Conservation (phyloP, 164 flowering plant genomes). For the Magnolia officinalis region DNA sequence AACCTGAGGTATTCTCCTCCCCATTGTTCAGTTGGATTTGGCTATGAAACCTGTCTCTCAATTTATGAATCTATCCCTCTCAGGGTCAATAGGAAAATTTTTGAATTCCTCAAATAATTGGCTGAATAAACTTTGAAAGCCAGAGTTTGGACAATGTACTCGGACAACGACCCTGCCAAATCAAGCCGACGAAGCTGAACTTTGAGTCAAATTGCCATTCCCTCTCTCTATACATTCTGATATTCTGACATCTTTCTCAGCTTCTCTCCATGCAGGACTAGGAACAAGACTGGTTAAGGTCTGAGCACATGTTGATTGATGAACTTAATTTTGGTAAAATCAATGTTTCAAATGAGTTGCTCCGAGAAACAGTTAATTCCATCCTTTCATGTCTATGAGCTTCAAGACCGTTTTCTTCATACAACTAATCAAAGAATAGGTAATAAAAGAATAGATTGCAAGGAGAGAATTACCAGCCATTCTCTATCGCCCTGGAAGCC, state of each 20-base stretch:
- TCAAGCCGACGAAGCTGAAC: too few relatives aligned
- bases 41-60: not conserved
- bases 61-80: not conserved
- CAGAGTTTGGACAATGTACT: not conserved
- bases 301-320: not conserved
- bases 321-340: not conserved
- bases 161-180: too few relatives aligned
- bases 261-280: too few relatives aligned
- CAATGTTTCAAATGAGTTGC: not conserved
- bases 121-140: not conserved
- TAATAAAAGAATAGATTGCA: not conserved
- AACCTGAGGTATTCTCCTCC: not conserved
- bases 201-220: too few relatives aligned
- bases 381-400: not conserved
- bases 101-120: too few relatives aligned
- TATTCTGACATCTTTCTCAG: too few relatives aligned
- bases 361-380: not conserved
- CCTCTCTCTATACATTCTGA: too few relatives aligned
- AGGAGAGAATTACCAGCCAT: constrained; percentile 74
- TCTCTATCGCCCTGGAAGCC: constrained; percentile 91
- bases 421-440: not conserved
- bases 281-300: too few relatives aligned
- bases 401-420: not conserved
- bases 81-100: not conserved
- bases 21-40: not conserved